These are phyloP conservation scores for Penicillium occitanis DNA, from an alignment of 2,329 filamentous ascomycete genomes.

Conservation along the genomic window DNA sequence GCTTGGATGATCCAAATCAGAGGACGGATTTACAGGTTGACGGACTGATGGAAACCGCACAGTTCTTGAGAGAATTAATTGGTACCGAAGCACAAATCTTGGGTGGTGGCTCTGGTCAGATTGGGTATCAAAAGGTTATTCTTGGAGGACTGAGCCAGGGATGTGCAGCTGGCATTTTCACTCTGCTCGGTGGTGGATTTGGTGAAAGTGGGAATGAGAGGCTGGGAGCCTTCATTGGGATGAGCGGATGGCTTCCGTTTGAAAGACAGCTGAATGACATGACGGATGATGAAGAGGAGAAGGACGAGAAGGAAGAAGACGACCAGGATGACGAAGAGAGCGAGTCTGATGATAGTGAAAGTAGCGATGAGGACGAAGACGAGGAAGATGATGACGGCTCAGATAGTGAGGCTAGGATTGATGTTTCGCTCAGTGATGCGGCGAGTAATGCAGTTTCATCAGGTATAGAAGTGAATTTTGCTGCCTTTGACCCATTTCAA, in stretches of 20 bases:
- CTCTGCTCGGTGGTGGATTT: slow-evolving; percentile 43
- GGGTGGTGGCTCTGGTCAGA: background rate
- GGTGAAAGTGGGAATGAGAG: slow-evolving; percentile 11
- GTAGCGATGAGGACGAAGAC: slow-evolving; percentile 14
- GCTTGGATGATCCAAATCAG: background rate
- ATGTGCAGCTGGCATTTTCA: slow-evolving; percentile 49
- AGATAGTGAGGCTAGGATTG: background rate
- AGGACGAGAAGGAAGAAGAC: slow-evolving; percentile 7
- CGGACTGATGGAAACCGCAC: background rate
- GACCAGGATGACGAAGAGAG: background rate
- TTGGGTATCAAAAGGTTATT: slow-evolving; percentile 43
- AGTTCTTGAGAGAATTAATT: background rate
- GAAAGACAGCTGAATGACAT: slow-evolving; percentile 32
- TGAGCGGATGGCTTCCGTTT: slow-evolving; percentile 51
- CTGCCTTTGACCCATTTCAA: background rate
- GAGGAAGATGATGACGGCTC: background rate
- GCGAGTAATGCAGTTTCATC: background rate
- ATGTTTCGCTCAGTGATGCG: background rate
- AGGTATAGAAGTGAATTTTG: background rate
- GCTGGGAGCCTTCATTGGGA: slow-evolving; percentile 49
- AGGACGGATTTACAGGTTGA: background rate
- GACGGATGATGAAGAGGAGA: slow-evolving; percentile 24
- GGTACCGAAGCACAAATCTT: background rate
- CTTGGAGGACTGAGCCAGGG: slow-evolving; percentile 57
- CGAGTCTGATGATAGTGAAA: background rate